Evolutionary conservation across 2,329 filamentous ascomycete species (phyloP).

Genomic region (Sclerotinia subarctica): DNA sequence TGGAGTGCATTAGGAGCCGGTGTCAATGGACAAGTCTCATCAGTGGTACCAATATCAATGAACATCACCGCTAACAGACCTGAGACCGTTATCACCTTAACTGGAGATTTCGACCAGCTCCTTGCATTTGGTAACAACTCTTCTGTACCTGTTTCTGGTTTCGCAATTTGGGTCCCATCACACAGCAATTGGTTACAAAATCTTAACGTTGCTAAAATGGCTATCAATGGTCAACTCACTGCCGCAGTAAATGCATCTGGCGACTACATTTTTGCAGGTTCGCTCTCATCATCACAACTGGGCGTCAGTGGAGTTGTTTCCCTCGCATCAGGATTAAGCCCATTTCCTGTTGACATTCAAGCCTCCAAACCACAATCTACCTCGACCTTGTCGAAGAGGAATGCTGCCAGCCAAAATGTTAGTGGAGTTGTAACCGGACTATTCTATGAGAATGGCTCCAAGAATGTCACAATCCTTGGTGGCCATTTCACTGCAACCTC

Average conservation of each 20-base stretch:
- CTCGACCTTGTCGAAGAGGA: constrained; percentile 47
- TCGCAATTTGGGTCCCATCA: constrained; percentile 91
- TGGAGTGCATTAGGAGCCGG: constrained; percentile 84
- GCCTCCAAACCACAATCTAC: constrained; percentile 40
- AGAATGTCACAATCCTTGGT: constrained; percentile 82
- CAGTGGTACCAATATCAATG: constrained; percentile 72
- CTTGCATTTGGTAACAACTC: constrained; percentile 62
- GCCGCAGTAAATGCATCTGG: constrained; percentile 62
- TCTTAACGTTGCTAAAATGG: constrained; percentile 60
- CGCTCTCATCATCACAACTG: constrained; percentile 71
- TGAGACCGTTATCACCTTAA: constrained; percentile 75
- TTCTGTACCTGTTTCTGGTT: constrained; percentile 63
- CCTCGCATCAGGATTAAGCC: constrained; percentile 52
- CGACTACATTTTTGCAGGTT: constrained; percentile 75
- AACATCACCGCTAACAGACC: constrained; percentile 68
- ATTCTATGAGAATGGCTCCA: constrained; percentile 67
- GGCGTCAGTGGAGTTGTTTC: constrained; percentile 70
- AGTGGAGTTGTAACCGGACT: constrained; percentile 73
- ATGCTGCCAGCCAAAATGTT: constrained; percentile 44
- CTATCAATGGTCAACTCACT: constrained; percentile 70
- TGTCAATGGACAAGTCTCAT: constrained; percentile 73
- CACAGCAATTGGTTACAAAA: constrained; percentile 84
- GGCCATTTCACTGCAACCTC: constrained; percentile 77
- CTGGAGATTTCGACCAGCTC: constrained; percentile 73
- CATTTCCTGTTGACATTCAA: constrained; percentile 57